phyloP scores from a whole-genome alignment of 371 early-diverging fungal genomes.

The Mortierella sp. region DNA sequence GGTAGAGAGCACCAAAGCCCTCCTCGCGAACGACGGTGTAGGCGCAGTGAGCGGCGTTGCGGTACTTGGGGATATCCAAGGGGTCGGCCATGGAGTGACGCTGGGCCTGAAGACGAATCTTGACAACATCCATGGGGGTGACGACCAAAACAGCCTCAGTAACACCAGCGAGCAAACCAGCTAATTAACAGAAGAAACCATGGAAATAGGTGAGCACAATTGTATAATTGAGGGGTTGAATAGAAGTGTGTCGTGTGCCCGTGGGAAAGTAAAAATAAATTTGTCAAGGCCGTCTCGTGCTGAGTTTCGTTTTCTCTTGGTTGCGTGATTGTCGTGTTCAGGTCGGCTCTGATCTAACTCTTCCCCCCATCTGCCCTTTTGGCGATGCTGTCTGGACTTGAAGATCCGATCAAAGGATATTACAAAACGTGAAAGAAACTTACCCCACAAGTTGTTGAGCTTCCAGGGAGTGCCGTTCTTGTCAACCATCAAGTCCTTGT shows the following conservation, averaged over 20 bases:
- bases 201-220: not conserved
- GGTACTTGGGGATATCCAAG: slow-evolving; percentile 95
- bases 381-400: not conserved
- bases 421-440: slow-evolving; percentile 27
- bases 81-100: slow-evolving; percentile 97
- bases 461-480: slow-evolving; percentile 77
- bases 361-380: slow-evolving; percentile 7
- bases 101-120: slow-evolving; percentile 97
- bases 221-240: slow-evolving; percentile 3
- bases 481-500: slow-evolving; percentile 87
- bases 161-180: slow-evolving; percentile 95
- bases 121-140: slow-evolving; percentile 97
- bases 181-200: slow-evolving; percentile 54
- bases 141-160: slow-evolving; percentile 96
- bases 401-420: slow-evolving; percentile 1
- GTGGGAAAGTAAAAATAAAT: slow-evolving; percentile 43
- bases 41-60: slow-evolving; percentile 94
- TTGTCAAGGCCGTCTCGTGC: not conserved
- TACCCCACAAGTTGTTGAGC: slow-evolving; percentile 84
- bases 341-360: not conserved
- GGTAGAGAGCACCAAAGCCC: slow-evolving; percentile 90
- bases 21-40: slow-evolving; percentile 95
- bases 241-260: slow-evolving; percentile 2
- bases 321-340: not conserved
- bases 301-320: slow-evolving; percentile 4